These are phyloP conservation scores for Saccharomycopsis phalli DNA, from an alignment of 1,139 yeast genomes.

Conservation along the genomic window DNA sequence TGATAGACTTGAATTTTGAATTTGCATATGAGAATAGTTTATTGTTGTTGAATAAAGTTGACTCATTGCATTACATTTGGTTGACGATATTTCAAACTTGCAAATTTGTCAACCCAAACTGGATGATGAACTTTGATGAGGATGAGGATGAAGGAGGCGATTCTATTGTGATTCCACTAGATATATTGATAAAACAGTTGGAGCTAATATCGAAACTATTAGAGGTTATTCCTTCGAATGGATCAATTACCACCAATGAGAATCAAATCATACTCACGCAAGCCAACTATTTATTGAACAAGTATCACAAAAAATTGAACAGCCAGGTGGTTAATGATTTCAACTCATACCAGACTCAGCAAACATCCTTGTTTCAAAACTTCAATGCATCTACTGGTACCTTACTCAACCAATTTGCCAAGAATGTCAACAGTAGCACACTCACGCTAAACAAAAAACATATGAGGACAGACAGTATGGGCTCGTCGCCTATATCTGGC, in stretches of 20 bases:
- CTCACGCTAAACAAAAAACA: slow-evolving; percentile 9
- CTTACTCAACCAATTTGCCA: slow-evolving; percentile 16
- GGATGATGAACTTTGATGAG: slow-evolving; percentile 24
- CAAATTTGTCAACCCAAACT: slow-evolving; percentile 26
- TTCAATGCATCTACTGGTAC: slow-evolving; percentile 20
- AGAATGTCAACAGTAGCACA: slow-evolving; percentile 3
- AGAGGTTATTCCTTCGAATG: slow-evolving; percentile 20
- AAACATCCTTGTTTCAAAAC: slow-evolving; percentile 15
- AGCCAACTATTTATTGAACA: slow-evolving; percentile 13
- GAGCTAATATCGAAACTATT: slow-evolving; percentile 33
- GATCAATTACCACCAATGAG: slow-evolving; percentile 13
- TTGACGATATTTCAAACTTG: slow-evolving; percentile 41
- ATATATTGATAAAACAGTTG: slow-evolving; percentile 30
- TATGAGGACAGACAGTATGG: slow-evolving; percentile 7
- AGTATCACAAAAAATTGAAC: slow-evolving; percentile 15
- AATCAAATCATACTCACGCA: slow-evolving; percentile 17
- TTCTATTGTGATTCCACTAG: slow-evolving; percentile 16
- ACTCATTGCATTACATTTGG: slow-evolving; percentile 32
- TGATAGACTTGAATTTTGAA: slow-evolving; percentile 35
- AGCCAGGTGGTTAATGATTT: slow-evolving; percentile 16
- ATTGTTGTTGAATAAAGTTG: slow-evolving; percentile 21
- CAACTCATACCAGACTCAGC: slow-evolving; percentile 16
- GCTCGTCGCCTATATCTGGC: slow-evolving; percentile 16
- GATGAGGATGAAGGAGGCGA: slow-evolving; percentile 6
- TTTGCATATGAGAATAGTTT: slow-evolving; percentile 35